These are phyloP conservation scores for Cajanus cajan DNA, from an alignment of 306 rosid genomes.

Conservation along the genomic window DNA sequence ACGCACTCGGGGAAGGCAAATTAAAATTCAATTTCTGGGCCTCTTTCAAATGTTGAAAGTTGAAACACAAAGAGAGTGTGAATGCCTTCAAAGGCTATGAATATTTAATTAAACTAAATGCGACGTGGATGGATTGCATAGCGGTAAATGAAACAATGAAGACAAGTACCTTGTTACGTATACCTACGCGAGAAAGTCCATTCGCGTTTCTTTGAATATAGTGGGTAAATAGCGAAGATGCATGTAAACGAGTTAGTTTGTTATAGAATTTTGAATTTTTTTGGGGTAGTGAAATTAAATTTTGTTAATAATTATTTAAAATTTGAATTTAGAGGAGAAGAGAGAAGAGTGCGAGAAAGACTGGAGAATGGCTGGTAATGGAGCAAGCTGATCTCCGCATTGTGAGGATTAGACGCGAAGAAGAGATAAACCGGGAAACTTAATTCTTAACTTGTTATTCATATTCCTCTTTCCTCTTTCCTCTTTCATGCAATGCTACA, in stretches of 20 bases:
- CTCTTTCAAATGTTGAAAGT: too few species aligned
- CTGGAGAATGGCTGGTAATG: constrained; percentile 42
- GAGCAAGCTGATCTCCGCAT: constrained; percentile 53
- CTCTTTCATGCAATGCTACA: too few species aligned
- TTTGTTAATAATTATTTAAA: not conserved
- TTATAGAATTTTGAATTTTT: not conserved
- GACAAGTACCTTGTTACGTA: constrained; percentile 22
- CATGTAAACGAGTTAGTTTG: not conserved
- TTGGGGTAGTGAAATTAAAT: not conserved
- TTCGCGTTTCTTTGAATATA: not conserved
- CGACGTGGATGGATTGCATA: not conserved
- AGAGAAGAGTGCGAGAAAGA: constrained; percentile 22
- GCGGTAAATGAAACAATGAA: not conserved
- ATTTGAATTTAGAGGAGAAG: constrained; percentile 11
- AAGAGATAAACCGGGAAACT: constrained; percentile 36
- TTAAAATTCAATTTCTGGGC: too few species aligned
- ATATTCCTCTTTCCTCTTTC: too few species aligned
- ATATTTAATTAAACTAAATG: not conserved
- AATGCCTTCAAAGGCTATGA: not conserved
- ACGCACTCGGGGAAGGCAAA: too few species aligned
- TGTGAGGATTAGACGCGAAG: constrained; percentile 47
- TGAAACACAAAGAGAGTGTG: constrained; percentile 8
- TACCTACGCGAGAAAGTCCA: constrained; percentile 26
- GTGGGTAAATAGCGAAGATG: not conserved
- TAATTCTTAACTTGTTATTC: too few species aligned